Evolutionary conservation across 768 basidiomycete species (phyloP).

Genomic region (Collybiopsis confluens): DNA sequence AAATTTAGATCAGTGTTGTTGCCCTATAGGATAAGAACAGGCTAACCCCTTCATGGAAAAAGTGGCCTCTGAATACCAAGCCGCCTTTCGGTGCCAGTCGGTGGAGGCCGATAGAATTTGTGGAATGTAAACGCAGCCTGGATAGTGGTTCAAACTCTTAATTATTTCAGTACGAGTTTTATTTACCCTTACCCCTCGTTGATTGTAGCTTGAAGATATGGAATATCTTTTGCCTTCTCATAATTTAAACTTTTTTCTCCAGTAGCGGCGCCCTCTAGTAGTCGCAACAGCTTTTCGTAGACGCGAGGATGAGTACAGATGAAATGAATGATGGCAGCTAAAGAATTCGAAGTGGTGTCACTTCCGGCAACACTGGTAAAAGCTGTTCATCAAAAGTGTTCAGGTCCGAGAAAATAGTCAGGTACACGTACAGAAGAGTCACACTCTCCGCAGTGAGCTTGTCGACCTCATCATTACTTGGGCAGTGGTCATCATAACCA

Average conservation of each 20-base stretch:
- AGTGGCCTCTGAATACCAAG: constrained; percentile 17
- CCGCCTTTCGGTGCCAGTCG: constrained; percentile 26
- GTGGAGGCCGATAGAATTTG: not conserved
- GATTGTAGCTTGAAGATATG: constrained; percentile 23
- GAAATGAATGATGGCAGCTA: constrained; percentile 24
- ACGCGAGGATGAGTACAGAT: constrained; percentile 20
- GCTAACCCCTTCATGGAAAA: constrained; percentile 27
- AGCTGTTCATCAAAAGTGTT: not conserved
- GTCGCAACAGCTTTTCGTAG: constrained; percentile 3
- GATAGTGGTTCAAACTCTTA: no score
- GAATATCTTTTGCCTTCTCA: constrained; percentile 21
- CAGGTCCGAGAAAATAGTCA: constrained; percentile 3
- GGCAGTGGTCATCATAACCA: constrained; percentile 6
- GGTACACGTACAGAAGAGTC: constrained; percentile 25
- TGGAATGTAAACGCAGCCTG: no score
- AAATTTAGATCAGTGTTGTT: not conserved
- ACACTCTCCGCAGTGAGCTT: constrained; percentile 24
- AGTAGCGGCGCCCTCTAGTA: constrained; percentile 12
- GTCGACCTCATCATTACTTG: constrained; percentile 15
- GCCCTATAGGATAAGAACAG: not conserved
- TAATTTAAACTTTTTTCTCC: constrained; percentile 13
- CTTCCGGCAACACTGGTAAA: constrained; percentile 27
- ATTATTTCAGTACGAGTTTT: constrained; percentile 27
- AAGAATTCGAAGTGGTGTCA: constrained; percentile 29
- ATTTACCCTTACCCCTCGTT: constrained; percentile 26